Evolutionary conservation across 257 asterid species (phyloP).

Genomic region (Nicotiana undulata): DNA sequence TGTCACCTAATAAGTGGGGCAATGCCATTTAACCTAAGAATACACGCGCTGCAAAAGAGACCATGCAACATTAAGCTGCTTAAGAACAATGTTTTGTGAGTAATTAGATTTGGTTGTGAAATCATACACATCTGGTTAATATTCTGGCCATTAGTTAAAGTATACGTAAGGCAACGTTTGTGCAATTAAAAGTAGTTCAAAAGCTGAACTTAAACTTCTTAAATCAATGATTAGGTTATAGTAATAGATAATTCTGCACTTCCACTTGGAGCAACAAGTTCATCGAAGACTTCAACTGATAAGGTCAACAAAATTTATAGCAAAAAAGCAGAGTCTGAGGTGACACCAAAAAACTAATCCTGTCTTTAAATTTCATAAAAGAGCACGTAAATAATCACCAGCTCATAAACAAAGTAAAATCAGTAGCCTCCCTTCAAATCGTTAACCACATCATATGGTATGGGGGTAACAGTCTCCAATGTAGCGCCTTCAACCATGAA

Average conservation of each 20-base stretch:
- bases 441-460: conserved; percentile 35
- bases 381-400: not conserved
- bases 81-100: not conserved
- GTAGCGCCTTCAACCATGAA: conserved; percentile 73
- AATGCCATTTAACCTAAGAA: not conserved
- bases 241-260: not conserved
- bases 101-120: not conserved
- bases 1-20: not conserved
- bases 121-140: not conserved
- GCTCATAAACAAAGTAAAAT: not conserved
- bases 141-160: too few species aligned
- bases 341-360: not conserved
- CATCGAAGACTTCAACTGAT: not conserved
- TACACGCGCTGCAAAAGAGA: not conserved
- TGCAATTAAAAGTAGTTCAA: not conserved
- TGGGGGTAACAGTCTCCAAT: conserved; percentile 80
- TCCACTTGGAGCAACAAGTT: not conserved
- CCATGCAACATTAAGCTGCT: not conserved
- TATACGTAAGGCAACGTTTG: not conserved
- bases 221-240: not conserved
- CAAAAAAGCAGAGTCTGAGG: not conserved
- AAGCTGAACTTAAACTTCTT: not conserved
- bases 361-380: not conserved
- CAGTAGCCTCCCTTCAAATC: conserved; percentile 15
- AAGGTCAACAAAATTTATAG: not conserved